phyloP scores from a whole-genome alignment of 345 rosid genomes.

The Citrus sp. region DNA sequence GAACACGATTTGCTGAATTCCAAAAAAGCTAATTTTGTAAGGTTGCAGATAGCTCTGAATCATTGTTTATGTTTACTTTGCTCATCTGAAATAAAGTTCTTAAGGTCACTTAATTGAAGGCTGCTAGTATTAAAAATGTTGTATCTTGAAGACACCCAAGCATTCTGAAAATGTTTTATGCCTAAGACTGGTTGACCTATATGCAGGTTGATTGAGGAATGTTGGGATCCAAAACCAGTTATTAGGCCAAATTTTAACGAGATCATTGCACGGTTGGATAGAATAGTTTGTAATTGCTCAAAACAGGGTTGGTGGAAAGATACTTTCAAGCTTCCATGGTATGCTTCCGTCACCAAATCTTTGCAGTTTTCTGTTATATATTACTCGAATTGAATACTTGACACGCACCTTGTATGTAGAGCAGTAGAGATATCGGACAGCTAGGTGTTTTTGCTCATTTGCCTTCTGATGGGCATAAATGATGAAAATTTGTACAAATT shows the following conservation, averaged over 20 bases:
- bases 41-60: no score
- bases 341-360: constrained; percentile 23
- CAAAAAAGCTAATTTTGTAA: not conserved
- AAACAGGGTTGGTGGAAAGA: constrained; percentile 97
- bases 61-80: no score
- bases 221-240: constrained; percentile 65
- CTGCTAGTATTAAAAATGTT: no score
- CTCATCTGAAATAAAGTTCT: no score
- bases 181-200: not conserved
- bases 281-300: constrained; percentile 61
- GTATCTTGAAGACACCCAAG: no score
- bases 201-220: constrained; percentile 84
- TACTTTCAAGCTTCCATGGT: constrained; percentile 95
- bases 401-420: not conserved
- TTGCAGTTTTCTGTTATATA: not conserved
- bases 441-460: not conserved
- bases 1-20: not conserved
- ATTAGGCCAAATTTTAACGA: constrained; percentile 76
- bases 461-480: no score
- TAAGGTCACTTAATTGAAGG: no score
- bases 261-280: constrained; percentile 77
- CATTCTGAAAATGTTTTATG: no score
- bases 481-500: not conserved
- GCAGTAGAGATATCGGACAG: no score
- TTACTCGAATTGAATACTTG: not conserved